A percentile compares a stretch with the other conserved stretches of the same genome.
phyloP scores from a whole-genome alignment of 257 asterid species.

The Vinca minor region DNA sequence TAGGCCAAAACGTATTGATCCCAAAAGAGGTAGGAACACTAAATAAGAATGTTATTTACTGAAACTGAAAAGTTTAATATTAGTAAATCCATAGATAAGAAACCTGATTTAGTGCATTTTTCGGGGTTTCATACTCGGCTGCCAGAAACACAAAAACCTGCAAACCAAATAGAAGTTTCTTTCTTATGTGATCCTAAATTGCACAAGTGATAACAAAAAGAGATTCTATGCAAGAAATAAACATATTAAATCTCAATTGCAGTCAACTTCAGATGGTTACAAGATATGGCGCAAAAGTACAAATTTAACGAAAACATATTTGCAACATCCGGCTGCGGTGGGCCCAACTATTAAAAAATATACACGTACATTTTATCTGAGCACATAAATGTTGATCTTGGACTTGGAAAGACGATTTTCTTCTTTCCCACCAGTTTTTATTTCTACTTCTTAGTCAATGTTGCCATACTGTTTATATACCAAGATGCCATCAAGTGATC shows the following conservation, averaged over 20 bases:
- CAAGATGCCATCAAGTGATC: neutral
- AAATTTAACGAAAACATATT: neutral
- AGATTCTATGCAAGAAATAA: neutral
- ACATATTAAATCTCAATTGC: neutral
- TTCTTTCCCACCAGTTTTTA: neutral
- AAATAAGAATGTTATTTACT: neutral
- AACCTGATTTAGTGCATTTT: slow-evolving; percentile 82
- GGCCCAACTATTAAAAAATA: neutral
- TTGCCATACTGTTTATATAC: neutral
- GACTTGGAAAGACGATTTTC: neutral
- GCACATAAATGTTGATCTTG: neutral
- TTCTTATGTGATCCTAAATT: neutral
- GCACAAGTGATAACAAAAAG: neutral
- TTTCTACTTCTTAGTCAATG: neutral
- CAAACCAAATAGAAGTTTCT: slow-evolving; percentile 10
- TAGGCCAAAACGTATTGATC: neutral
- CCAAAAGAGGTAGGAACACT: neutral
- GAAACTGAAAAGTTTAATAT: neutral
- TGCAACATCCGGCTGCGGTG: neutral
- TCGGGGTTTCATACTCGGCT: slow-evolving; percentile 84
- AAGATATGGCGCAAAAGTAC: neutral
- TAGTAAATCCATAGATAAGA: slow-evolving; percentile 2
- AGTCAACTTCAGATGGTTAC: slow-evolving; percentile 2
- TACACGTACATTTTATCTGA: neutral
- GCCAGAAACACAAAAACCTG: slow-evolving; percentile 96